phyloP scores from a whole-genome alignment of 768 basidiomycete genomes.

The Panellus pusillus region DNA sequence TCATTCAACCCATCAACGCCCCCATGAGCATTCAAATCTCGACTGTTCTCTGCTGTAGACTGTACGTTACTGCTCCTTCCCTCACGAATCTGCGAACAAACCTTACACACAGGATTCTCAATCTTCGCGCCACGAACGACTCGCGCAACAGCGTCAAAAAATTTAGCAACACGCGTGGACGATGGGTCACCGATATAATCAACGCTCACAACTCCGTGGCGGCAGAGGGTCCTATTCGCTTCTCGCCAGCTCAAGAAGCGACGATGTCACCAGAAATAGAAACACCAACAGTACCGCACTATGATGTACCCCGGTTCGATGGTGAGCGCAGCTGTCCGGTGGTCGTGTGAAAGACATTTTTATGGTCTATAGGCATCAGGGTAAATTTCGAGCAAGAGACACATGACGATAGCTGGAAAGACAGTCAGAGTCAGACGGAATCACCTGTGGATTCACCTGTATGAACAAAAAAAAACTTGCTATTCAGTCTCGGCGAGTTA shows the following conservation, averaged over 20 bases:
- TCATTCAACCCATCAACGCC: conserved; percentile 20
- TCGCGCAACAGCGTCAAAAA: background rate
- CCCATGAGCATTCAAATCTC: conserved; percentile 22
- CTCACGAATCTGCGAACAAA: background rate
- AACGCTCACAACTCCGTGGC: background rate
- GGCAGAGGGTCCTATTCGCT: background rate
- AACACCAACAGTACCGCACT: too few species aligned
- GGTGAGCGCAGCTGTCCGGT: too few species aligned
- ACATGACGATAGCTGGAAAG: background rate
- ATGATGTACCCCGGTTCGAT: too few species aligned
- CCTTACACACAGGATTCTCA: conserved; percentile 3
- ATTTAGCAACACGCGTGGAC: conserved; percentile 13
- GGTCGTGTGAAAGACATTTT: too few species aligned
- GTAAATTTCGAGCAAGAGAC: conserved; percentile 5
- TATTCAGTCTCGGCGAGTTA: too few species aligned
- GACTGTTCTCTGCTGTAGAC: conserved; percentile 18
- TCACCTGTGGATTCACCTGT: background rate
- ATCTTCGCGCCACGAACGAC: conserved; percentile 11
- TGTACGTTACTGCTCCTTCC: background rate
- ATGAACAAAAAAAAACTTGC: background rate
- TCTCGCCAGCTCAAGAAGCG: too few species aligned
- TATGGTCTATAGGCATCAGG: background rate
- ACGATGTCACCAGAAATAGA: too few species aligned
- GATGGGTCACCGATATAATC: conserved; percentile 17
- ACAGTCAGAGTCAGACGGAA: background rate